Evolutionary conservation across 2,329 filamentous ascomycete species (phyloP), one percentile per base, ranked within the genome.

Genomic region (Colletotrichum falcatum): DNA sequence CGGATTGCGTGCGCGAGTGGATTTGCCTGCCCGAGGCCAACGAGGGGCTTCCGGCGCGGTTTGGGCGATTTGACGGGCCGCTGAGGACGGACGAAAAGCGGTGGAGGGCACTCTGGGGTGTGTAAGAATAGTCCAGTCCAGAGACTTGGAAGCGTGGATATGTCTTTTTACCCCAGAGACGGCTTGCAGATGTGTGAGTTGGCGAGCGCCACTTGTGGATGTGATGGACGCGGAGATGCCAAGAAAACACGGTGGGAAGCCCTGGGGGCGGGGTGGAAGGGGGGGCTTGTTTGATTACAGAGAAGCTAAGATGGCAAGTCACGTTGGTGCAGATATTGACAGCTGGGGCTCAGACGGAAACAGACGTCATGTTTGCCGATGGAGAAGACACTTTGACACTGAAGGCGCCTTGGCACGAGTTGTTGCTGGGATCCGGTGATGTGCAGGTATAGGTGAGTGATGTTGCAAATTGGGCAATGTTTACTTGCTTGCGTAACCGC

Each of bases 11-110:
- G 30, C 84, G 94, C 56, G 90, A 97, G 78, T 98, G 93, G 92
- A 85, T 98, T 61, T 95, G 93, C 78, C 83, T 98, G 37, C 94
- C 95, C 1, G 92, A 95, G 80, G 86, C 91, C 4, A 92, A 91
- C 63, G 89, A 89, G 1, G 87, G 88, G 1, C 75, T 77, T 42
- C 81, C 86, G 20, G 90, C 92, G 12, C 85, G 91, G 64, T 90
- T 91, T 76, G 93, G 93, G 1, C 83, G 83, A 44, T 82, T 94
- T 28, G 82, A 87, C 58, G 89, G 89, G 1, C 89, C 91, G 5
- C 77, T 94, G 74, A 84, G 88, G 64, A 82, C 83, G 39, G 85
- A 89, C 71, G 83, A 85, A 70, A 80, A 80, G 74, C 81, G 88
- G 61, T 94, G 92, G 92, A 82, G 83, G 28, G 84, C 89, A 74